Evolutionary conservation across 1,284 basidiomycete genomes (phyloP).

Genomic region (Puccinia coronata): DNA sequence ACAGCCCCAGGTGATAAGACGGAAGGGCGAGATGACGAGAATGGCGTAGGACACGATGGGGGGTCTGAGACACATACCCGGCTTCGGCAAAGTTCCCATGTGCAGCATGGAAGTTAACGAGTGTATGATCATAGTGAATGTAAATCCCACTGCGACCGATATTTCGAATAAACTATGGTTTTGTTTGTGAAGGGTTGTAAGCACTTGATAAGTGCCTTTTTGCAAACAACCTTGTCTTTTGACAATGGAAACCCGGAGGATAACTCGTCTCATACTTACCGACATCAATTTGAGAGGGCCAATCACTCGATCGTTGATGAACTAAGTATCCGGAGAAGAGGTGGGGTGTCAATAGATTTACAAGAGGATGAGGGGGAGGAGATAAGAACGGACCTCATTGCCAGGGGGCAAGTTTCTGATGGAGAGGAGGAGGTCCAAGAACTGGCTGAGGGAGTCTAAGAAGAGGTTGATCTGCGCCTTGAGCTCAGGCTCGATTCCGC

Average conservation of each 20-base stretch:
- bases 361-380: background rate
- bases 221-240: background rate
- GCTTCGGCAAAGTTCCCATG: conserved; percentile 49
- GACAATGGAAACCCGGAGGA: background rate
- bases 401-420: conserved; percentile 90
- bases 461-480: conserved; percentile 76
- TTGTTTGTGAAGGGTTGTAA: background rate
- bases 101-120: conserved; percentile 71
- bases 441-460: conserved; percentile 84
- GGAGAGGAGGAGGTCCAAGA: conserved; percentile 87
- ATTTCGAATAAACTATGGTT: conserved; percentile 46
- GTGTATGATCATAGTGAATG: conserved; percentile 80
- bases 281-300: conserved; percentile 89
- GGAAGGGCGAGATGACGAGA: too few relatives aligned
- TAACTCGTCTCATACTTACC: conserved; percentile 64
- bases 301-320: conserved; percentile 88
- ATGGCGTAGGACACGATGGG: conserved; percentile 36
- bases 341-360: background rate
- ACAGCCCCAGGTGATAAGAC: too few relatives aligned
- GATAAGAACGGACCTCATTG: conserved; percentile 64
- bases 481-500: conserved; percentile 71
- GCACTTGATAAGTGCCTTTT: background rate
- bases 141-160: conserved; percentile 51
- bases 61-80: too few relatives aligned
- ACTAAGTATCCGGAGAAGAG: conserved; percentile 58